Evolutionary conservation across 2,329 filamentous ascomycete genomes (phyloP).

Genomic region (Polychaeton citri): DNA sequence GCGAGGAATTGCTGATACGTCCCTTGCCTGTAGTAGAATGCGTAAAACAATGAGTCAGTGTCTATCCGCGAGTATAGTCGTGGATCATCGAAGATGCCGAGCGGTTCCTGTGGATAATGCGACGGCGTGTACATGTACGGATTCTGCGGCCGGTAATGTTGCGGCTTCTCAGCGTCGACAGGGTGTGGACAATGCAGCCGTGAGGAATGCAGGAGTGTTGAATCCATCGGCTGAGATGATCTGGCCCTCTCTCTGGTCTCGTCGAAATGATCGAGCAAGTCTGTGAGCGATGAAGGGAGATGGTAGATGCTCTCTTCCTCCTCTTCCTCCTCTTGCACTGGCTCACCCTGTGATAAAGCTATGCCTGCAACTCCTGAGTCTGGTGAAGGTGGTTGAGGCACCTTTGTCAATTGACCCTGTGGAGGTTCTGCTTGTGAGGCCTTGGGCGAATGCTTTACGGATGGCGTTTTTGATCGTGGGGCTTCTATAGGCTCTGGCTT

Average conservation of each 20-base stretch:
- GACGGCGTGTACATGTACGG: slow-evolving; percentile 60
- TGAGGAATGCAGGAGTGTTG: slow-evolving; percentile 61
- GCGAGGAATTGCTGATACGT: slow-evolving; percentile 92
- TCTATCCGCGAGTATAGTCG: slow-evolving; percentile 80
- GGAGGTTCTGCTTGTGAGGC: slow-evolving; percentile 24
- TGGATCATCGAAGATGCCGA: slow-evolving; percentile 83
- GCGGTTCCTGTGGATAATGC: slow-evolving; percentile 86
- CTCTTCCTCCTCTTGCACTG: slow-evolving; percentile 31
- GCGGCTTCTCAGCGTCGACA: slow-evolving; percentile 66
- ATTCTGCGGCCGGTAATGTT: slow-evolving; percentile 71
- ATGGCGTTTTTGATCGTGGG: slow-evolving; percentile 10
- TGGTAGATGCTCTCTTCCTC: slow-evolving; percentile 75
- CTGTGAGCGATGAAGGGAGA: slow-evolving; percentile 74
- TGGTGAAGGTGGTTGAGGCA: slow-evolving; percentile 18
- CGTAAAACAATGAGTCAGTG: slow-evolving; percentile 92
- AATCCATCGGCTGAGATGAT: slow-evolving; percentile 48
- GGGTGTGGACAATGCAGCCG: slow-evolving; percentile 61
- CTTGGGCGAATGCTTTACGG: slow-evolving; percentile 22
- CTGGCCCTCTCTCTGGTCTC: slow-evolving; percentile 58
- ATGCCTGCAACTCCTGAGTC: slow-evolving; percentile 21
- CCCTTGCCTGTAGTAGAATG: slow-evolving; percentile 97
- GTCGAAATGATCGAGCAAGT: slow-evolving; percentile 85
- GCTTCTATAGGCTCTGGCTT: slow-evolving; percentile 9
- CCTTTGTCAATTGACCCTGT: slow-evolving; percentile 5
- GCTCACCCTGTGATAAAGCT: slow-evolving; percentile 39